Percentiles rank a stretch among this genome's conserved stretches.
These are phyloP conservation scores for Polytolypa hystricis DNA, from an alignment of 2,329 filamentous ascomycete species.

Conservation along the genomic window DNA sequence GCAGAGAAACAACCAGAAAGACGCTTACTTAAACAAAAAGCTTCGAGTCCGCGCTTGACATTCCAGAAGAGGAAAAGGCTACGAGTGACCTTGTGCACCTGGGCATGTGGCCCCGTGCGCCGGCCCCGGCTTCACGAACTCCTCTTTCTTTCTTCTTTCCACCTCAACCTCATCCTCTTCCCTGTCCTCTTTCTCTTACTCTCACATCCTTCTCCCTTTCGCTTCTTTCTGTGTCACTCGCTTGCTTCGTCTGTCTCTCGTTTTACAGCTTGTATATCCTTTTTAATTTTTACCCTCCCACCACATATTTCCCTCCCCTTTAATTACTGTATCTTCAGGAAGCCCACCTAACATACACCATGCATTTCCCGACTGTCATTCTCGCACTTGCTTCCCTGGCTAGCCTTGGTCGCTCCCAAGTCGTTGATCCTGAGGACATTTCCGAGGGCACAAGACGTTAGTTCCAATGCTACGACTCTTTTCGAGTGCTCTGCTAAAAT, in stretches of 20 bases:
- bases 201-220: not conserved
- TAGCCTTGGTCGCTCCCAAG: conserved; percentile 25
- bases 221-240: conserved; percentile 1
- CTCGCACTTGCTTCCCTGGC: conserved; percentile 22
- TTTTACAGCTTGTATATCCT: not conserved
- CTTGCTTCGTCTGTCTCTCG: conserved; percentile 3
- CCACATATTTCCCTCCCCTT: not conserved
- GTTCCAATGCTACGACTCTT: conserved; percentile 5
- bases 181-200: not conserved
- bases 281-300: not conserved
- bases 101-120: too few species aligned
- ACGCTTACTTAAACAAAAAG: too few species aligned
- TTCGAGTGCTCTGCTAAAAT: conserved; percentile 4
- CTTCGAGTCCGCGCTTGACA: too few species aligned
- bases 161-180: not conserved
- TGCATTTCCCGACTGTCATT: conserved; percentile 17
- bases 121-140: too few species aligned
- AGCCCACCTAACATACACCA: conserved; percentile 13
- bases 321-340: not conserved
- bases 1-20: too few species aligned
- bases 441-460: conserved; percentile 25
- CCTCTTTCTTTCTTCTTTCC: not conserved
- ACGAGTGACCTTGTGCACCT: too few species aligned
- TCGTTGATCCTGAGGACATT: conserved; percentile 29
- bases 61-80: too few species aligned